A percentile compares a stretch with the other conserved stretches of the same genome.
phyloP scores from a whole-genome alignment of 129 eudicot species.

The Artemisia annua region DNA sequence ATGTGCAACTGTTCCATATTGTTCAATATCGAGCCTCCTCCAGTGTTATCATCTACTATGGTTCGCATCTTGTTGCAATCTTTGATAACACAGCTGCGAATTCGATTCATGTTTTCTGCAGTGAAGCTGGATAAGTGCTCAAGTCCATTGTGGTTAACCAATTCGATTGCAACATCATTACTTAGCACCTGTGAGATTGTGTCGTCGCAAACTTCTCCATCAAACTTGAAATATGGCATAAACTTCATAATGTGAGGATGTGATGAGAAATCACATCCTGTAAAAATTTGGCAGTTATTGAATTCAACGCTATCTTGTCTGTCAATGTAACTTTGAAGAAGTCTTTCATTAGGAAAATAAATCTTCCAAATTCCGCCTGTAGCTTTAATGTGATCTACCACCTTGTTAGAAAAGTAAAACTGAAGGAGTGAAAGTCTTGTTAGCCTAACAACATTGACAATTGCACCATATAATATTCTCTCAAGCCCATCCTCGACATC shows the following conservation, averaged over 20 bases:
- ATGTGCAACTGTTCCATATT: slow-evolving; percentile 21
- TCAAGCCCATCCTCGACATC: slow-evolving; percentile 19
- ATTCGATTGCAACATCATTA: slow-evolving; percentile 23
- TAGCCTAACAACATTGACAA: slow-evolving; percentile 7
- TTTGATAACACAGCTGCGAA: slow-evolving; percentile 23
- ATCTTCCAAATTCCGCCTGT: slow-evolving; percentile 4
- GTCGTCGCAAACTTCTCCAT: slow-evolving; percentile 19
- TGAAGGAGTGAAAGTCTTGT: slow-evolving; percentile 15
- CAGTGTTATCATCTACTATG: slow-evolving; percentile 15
- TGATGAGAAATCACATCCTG: slow-evolving; percentile 17
- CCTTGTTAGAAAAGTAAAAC: slow-evolving; percentile 20
- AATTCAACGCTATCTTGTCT: background rate
- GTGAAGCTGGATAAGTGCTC: slow-evolving; percentile 23
- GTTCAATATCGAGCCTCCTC: slow-evolving; percentile 16
- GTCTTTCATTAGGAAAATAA: slow-evolving; percentile 18
- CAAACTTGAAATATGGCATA: slow-evolving; percentile 14
- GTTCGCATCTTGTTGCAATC: slow-evolving; percentile 21
- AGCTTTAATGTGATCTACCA: slow-evolving; percentile 20
- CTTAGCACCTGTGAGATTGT: slow-evolving; percentile 14
- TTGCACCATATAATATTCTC: slow-evolving; percentile 1
- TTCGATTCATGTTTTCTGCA: slow-evolving; percentile 15
- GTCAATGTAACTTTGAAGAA: slow-evolving; percentile 6
- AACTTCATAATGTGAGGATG: slow-evolving; percentile 25
- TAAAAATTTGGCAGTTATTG: slow-evolving; percentile 19
- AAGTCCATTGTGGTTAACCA: slow-evolving; percentile 27